Evolutionary conservation across 2,329 filamentous ascomycete species (phyloP).

Genomic region (Diaporthe helianthi): DNA sequence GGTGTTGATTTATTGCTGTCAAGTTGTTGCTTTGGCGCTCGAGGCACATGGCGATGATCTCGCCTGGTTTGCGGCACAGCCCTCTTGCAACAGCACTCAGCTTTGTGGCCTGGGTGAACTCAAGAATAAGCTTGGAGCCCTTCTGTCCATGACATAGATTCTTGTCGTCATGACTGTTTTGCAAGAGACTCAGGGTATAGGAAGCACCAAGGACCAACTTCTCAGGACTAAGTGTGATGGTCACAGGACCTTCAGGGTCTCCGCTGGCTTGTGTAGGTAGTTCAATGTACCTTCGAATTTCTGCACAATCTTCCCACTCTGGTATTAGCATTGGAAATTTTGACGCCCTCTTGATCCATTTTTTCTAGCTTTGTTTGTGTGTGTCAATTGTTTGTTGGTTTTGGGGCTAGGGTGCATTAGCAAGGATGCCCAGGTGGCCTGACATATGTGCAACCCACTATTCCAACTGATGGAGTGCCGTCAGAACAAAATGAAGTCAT

Average conservation of each 20-base stretch:
- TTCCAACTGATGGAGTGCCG: too few relatives aligned
- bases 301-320: not conserved
- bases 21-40: not conserved
- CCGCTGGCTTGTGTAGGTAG: not conserved
- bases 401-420: not conserved
- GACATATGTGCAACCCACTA: not conserved
- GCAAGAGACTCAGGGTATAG: not conserved
- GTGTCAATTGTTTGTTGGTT: not conserved
- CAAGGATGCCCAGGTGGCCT: not conserved
- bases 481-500: not conserved
- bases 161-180: not conserved
- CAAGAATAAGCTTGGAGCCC: not conserved
- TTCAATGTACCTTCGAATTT: not conserved
- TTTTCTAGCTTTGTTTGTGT: not conserved
- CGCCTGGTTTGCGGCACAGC: not conserved
- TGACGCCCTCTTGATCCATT: not conserved
- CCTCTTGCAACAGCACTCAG: not conserved
- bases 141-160: not conserved
- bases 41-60: not conserved
- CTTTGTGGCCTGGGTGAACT: not conserved
- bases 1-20: not conserved
- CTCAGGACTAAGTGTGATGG: not conserved
- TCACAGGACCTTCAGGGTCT: not conserved
- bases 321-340: not conserved
- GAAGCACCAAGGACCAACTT: not conserved